Evolutionary conservation across 78 protist genomes (phyloP).

Genomic region (Dictyostelium firmibasis): DNA sequence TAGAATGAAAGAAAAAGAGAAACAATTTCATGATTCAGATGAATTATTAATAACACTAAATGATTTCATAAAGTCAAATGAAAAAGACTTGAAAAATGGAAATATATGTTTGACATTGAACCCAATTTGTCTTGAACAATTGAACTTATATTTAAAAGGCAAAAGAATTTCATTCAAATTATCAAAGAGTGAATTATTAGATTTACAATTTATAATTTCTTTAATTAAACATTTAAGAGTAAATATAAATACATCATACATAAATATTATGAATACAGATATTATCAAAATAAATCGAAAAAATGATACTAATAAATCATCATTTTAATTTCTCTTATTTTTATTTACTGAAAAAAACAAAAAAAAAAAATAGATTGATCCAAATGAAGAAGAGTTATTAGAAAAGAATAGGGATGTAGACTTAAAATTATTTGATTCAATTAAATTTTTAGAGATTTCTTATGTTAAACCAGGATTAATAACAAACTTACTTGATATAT

Average conservation of each 20-base stretch:
- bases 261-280: not conserved
- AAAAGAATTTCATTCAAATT: slow-evolving; percentile 50
- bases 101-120: slow-evolving; percentile 1
- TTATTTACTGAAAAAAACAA: no score
- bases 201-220: slow-evolving; percentile 35
- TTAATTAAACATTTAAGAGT: slow-evolving; percentile 30
- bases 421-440: slow-evolving; percentile 16
- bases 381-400: slow-evolving; percentile 43
- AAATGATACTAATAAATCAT: no score
- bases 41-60: slow-evolving; percentile 19
- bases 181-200: slow-evolving; percentile 37
- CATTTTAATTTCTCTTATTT: no score
- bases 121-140: slow-evolving; percentile 50
- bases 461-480: slow-evolving; percentile 63
- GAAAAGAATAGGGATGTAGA: slow-evolving; percentile 34
- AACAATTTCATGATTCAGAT: slow-evolving; percentile 24
- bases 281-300: no score
- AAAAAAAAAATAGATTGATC: slow-evolving; percentile 59
- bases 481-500: slow-evolving; percentile 21
- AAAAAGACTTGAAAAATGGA: slow-evolving; percentile 22
- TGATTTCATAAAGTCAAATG: slow-evolving; percentile 35
- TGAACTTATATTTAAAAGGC: slow-evolving; percentile 28
- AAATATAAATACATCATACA: not conserved
- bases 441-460: slow-evolving; percentile 9
- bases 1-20: not conserved